phyloP scores from a whole-genome alignment of 129 eudicot genomes.

The Solidago caesia region DNA sequence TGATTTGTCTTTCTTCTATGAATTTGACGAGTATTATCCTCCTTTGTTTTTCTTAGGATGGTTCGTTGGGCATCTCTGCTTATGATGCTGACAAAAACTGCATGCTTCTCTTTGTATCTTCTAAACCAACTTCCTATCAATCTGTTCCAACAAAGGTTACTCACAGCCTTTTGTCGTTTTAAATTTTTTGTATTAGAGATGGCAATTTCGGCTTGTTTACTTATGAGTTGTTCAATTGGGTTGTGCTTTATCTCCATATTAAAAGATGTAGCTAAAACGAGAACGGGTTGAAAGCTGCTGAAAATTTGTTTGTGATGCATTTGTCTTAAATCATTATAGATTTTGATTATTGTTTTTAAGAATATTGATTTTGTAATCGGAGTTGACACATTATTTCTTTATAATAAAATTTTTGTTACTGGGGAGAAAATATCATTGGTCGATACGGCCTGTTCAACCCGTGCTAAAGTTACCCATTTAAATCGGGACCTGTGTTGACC shows the following conservation, averaged over 20 bases:
- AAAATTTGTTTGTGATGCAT: neutral
- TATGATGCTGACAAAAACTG: slow-evolving; percentile 66
- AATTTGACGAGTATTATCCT: neutral
- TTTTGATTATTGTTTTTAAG: neutral
- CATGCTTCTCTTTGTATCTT: slow-evolving; percentile 78
- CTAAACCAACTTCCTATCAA: slow-evolving; percentile 86
- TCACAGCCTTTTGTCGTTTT: neutral
- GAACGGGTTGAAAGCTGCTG: neutral
- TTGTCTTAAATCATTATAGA: neutral
- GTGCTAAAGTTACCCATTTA: neutral
- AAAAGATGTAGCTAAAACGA: neutral
- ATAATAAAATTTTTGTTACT: neutral
- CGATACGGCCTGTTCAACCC: neutral
- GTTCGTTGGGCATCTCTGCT: slow-evolving; percentile 76
- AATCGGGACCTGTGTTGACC: neutral
- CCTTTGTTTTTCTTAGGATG: slow-evolving; percentile 50
- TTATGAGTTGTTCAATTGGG: neutral
- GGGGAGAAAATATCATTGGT: neutral
- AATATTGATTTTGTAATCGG: neutral
- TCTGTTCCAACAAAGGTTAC: slow-evolving; percentile 90
- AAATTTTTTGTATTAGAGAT: neutral
- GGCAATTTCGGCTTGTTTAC: neutral
- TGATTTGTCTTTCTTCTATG: slow-evolving; percentile 6
- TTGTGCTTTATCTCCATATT: neutral
- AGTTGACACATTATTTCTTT: neutral